A percentile compares a stretch with the other conserved stretches of the same genome.
Conservation (phyloP, 1,139 yeast genomes). For the Candida sanyaensis region DNA sequence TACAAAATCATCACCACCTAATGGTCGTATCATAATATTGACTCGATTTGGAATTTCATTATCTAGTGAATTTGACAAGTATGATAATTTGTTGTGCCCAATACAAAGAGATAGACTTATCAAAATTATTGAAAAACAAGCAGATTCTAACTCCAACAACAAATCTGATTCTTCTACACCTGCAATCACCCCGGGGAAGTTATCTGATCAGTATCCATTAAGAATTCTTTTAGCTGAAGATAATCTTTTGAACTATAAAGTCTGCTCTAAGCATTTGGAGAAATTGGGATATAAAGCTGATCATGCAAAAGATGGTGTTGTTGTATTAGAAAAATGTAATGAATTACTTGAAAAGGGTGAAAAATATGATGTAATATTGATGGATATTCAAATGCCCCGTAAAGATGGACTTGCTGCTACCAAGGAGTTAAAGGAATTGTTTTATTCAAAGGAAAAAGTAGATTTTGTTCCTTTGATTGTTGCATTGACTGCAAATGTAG, state of each 20-base stretch:
- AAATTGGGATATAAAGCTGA: constrained; percentile 56
- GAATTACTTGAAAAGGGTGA: constrained; percentile 24
- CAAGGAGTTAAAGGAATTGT: constrained; percentile 28
- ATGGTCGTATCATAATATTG: constrained; percentile 9
- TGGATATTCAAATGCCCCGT: constrained; percentile 60
- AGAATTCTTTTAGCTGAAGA: constrained; percentile 55
- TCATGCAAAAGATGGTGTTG: constrained; percentile 57
- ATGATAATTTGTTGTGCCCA: constrained; percentile 35
- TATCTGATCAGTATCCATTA: constrained; percentile 40
- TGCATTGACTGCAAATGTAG: constrained; percentile 60
- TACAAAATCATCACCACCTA: not conserved
- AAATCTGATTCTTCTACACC: not conserved
- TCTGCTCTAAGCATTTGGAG: constrained; percentile 52
- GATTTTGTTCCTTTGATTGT: constrained; percentile 44
- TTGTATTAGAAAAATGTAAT: constrained; percentile 42
- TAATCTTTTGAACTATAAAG: constrained; percentile 50
- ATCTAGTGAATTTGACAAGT: constrained; percentile 25
- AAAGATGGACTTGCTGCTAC: constrained; percentile 54
- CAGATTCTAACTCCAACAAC: not conserved
- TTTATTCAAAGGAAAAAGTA: constrained; percentile 22
- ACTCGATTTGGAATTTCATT: constrained; percentile 33
- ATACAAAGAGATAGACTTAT: constrained; percentile 31
- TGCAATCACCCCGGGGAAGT: constrained; percentile 1
- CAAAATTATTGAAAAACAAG: constrained; percentile 7
- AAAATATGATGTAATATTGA: constrained; percentile 49